A percentile compares a stretch with the other conserved stretches of the same genome.
Conservation (phyloP, 225 moss, liverwort and hornwort genomes). For the Pseudisothecium myosuroides region DNA sequence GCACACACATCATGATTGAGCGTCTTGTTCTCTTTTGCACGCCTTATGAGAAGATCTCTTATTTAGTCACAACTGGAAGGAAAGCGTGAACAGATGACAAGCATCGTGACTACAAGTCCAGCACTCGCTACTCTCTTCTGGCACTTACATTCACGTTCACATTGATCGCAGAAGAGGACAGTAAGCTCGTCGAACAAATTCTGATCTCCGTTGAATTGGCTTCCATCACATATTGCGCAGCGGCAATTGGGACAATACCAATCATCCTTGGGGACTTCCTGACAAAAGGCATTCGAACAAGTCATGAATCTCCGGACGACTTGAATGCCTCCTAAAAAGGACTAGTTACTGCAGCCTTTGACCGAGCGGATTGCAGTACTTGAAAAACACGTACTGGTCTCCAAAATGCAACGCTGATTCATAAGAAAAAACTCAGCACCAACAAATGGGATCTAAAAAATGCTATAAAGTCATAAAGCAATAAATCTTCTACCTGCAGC, state of each 20-base stretch:
- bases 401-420: neutral
- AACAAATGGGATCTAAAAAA: neutral
- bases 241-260: conserved; percentile 98
- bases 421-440: neutral
- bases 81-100: neutral
- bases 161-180: conserved; percentile 79
- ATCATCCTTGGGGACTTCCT: conserved; percentile 78
- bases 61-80: neutral
- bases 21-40: neutral
- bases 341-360: neutral
- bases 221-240: conserved; percentile 76
- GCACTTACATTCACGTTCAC: conserved; percentile 90
- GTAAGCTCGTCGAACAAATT: conserved; percentile 60
- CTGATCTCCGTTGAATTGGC: conserved; percentile 64
- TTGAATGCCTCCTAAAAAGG: neutral
- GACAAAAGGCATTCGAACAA: neutral
- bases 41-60: neutral
- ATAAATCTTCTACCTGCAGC: conserved; percentile 32
- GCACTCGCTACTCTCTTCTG: neutral
- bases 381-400: neutral
- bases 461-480: neutral
- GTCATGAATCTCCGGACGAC: neutral
- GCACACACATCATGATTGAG: neutral
- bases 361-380: neutral
- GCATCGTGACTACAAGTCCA: neutral